Conservation (phyloP, 1,139 yeast species). For the Blastobotrys ciferrii region DNA sequence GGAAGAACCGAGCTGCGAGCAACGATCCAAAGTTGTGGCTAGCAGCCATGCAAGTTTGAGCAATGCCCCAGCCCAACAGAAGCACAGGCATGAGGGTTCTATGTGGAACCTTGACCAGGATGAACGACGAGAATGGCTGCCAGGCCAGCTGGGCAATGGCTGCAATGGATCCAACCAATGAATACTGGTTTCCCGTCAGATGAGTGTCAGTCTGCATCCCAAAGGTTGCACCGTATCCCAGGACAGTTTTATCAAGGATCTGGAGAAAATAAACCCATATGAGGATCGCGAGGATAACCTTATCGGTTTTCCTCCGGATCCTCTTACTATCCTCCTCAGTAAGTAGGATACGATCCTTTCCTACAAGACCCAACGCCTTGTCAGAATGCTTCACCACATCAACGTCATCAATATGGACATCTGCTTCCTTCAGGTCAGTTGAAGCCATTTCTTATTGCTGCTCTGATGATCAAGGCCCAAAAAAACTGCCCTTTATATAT, state of each 20-base stretch:
- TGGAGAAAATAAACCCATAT: neutral
- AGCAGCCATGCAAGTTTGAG: constrained; percentile 51
- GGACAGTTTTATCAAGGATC: neutral
- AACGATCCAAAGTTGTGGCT: constrained; percentile 37
- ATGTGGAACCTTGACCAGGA: neutral
- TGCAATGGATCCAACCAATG: neutral
- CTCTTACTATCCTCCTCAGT: neutral
- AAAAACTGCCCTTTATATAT: neutral
- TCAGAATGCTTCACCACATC: neutral
- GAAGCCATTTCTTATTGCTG: neutral
- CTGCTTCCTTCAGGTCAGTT: neutral
- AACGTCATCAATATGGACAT: neutral
- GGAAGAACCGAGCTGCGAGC: constrained; percentile 41
- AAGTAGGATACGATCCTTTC: neutral
- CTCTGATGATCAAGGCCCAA: neutral
- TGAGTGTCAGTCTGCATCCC: neutral
- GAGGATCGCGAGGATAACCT: neutral
- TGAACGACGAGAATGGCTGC: neutral
- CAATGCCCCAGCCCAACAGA: neutral
- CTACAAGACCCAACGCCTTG: neutral
- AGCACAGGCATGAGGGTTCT: neutral
- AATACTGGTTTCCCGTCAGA: neutral
- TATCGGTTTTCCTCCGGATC: neutral
- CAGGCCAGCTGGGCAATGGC: neutral
- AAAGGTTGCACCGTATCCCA: neutral